Percentiles rank a stretch among this genome's conserved stretches.
phyloP scores from a whole-genome alignment of 2,329 filamentous ascomycete genomes.

The Moelleriella libera region DNA sequence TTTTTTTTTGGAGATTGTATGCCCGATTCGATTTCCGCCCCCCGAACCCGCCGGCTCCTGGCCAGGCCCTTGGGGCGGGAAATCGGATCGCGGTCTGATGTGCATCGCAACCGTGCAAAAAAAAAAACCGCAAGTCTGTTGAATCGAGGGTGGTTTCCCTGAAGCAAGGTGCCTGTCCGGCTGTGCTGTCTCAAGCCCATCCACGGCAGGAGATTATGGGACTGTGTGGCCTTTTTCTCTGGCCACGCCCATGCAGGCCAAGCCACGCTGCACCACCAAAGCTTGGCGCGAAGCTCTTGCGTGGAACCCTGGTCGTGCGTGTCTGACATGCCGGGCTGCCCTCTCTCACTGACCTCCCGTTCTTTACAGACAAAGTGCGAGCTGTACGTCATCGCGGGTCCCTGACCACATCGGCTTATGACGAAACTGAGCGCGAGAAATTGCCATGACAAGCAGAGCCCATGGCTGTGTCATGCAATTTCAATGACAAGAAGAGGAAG shows the following conservation, averaged over 20 bases:
- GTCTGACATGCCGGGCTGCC: not conserved
- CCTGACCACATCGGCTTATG: not conserved
- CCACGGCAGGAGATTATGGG: not conserved
- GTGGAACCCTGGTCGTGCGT: not conserved
- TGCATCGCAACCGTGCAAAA: not conserved
- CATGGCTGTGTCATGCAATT: not conserved
- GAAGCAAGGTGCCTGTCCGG: not conserved
- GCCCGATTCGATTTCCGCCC: too few relatives aligned
- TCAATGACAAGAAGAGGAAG: not conserved
- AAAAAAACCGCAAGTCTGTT: not conserved
- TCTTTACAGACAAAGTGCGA: not conserved
- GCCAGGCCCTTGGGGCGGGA: not conserved
- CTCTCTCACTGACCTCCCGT: not conserved
- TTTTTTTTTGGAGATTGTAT: too few relatives aligned
- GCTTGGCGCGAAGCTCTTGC: not conserved
- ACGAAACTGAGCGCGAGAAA: not conserved
- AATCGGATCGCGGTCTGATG: not conserved
- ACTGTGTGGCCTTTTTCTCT: not conserved
- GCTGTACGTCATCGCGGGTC: not conserved
- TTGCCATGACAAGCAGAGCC: not conserved
- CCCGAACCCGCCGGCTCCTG: too few relatives aligned
- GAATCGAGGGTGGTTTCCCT: not conserved
- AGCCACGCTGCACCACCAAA: not conserved
- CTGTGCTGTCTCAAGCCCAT: not conserved
- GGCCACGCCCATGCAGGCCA: not conserved